phyloP scores from a whole-genome alignment of 140 eudicot species.

The Anethum foeniculum region DNA sequence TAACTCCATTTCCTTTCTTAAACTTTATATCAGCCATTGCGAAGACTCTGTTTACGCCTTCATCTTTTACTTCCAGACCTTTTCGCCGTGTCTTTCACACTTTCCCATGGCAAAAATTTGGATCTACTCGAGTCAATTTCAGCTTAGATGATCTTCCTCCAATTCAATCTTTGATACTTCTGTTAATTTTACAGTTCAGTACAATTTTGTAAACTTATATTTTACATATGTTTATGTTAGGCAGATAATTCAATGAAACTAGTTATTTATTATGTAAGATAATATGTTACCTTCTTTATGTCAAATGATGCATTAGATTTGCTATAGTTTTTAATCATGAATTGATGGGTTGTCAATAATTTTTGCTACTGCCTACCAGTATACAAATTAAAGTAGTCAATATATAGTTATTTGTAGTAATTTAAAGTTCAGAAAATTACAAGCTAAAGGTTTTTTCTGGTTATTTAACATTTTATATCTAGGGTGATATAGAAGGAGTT shows the following conservation, averaged over 20 bases:
- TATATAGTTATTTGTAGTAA: too few relatives aligned
- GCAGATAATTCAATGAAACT: neutral
- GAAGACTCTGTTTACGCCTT: slow-evolving; percentile 57
- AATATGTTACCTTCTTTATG: too few relatives aligned
- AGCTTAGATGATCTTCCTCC: slow-evolving; percentile 72
- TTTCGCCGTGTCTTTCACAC: slow-evolving; percentile 30
- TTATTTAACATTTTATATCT: neutral
- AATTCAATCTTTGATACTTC: slow-evolving; percentile 29
- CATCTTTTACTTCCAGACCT: slow-evolving; percentile 38
- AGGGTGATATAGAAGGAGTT: neutral
- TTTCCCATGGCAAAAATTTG: slow-evolving; percentile 23
- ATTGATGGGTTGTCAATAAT: neutral
- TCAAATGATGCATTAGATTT: neutral
- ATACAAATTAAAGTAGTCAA: too few relatives aligned
- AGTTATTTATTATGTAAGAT: neutral
- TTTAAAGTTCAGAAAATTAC: neutral
- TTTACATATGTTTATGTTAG: neutral
- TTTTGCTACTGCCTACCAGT: too few relatives aligned
- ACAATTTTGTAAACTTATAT: neutral
- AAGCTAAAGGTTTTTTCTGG: neutral
- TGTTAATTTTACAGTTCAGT: slow-evolving; percentile 24
- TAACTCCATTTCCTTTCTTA: neutral
- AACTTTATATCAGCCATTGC: slow-evolving; percentile 38
- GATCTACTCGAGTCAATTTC: slow-evolving; percentile 44
- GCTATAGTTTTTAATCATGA: neutral